A percentile compares a stretch with the other conserved stretches of the same genome.
These are phyloP conservation scores for Austropuccinia psidii DNA, from an alignment of 1,284 basidiomycete genomes.

Conservation along the genomic window DNA sequence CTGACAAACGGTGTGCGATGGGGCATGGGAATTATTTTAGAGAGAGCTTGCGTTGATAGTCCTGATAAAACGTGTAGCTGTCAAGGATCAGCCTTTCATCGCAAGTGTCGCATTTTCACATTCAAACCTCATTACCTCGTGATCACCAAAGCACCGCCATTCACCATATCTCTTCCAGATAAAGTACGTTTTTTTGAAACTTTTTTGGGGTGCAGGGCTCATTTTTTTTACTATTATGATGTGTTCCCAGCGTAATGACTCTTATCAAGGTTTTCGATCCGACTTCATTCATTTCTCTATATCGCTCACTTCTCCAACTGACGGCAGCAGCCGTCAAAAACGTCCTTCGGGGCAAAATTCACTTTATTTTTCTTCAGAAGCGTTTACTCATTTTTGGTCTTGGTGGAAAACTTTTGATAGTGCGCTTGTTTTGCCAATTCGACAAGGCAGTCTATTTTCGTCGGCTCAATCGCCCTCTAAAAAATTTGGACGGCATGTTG, in stretches of 20 bases:
- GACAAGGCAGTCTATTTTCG: constrained; percentile 75
- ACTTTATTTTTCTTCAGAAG: constrained; percentile 77
- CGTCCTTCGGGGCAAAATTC: constrained; percentile 55
- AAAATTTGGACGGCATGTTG: constrained; percentile 80
- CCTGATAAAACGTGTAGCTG: constrained; percentile 53
- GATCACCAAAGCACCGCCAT: constrained; percentile 55
- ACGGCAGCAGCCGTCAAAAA: constrained; percentile 28
- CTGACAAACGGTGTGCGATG: constrained; percentile 82
- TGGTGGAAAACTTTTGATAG: constrained; percentile 85
- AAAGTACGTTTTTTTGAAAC: constrained; percentile 42
- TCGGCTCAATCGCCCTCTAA: constrained; percentile 64
- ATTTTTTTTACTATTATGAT: neutral
- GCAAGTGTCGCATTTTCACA: constrained; percentile 69
- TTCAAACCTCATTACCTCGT: constrained; percentile 79
- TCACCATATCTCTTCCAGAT: constrained; percentile 46
- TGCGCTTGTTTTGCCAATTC: constrained; percentile 71
- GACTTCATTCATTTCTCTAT: constrained; percentile 90
- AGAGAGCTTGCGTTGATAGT: constrained; percentile 70
- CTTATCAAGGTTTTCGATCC: constrained; percentile 80
- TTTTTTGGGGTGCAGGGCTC: neutral
- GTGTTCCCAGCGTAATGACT: constrained; percentile 58
- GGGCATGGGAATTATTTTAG: constrained; percentile 75
- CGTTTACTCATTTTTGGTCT: constrained; percentile 81
- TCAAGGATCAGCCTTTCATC: constrained; percentile 60
- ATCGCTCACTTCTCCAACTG: constrained; percentile 60